phyloP scores from a whole-genome alignment of 2,329 filamentous ascomycete species.

The Sporothrix pseudoabietina region DNA sequence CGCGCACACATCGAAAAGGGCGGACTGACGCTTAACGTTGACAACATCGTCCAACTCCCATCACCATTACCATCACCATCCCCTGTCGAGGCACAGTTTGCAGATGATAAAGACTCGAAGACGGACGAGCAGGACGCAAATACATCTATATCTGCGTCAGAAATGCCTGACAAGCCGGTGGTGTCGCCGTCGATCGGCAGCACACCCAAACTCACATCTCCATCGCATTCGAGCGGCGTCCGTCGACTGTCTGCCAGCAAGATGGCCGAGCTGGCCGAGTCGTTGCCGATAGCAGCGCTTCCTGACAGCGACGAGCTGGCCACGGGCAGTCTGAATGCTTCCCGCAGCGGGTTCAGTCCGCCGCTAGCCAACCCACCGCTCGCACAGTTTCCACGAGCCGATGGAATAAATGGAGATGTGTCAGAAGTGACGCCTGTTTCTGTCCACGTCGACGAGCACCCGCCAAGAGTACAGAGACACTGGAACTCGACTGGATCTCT shows the following conservation, averaged over 20 bases:
- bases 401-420: not conserved
- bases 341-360: not conserved
- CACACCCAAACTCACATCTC: not conserved
- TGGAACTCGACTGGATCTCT: constrained; percentile 26
- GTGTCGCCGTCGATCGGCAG: not conserved
- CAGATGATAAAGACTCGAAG: not conserved
- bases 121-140: not conserved
- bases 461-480: constrained; percentile 11
- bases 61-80: constrained; percentile 22
- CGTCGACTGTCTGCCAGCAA: constrained; percentile 60
- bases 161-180: not conserved
- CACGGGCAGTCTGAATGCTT: not conserved
- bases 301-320: constrained; percentile 35
- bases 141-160: too few relatives aligned
- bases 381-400: not conserved
- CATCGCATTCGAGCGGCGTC: constrained; percentile 44
- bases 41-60: constrained; percentile 16
- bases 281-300: constrained; percentile 57
- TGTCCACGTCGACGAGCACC: not conserved
- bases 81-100: constrained; percentile 1
- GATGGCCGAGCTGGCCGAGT: constrained; percentile 62
- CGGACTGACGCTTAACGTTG: not conserved
- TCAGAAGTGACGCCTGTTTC: not conserved
- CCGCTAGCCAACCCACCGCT: not conserved
- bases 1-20: not conserved